A percentile compares a stretch with the other conserved stretches of the same genome.
Conservation (phyloP, 1,284 basidiomycete species). For the Naganishia albida region DNA sequence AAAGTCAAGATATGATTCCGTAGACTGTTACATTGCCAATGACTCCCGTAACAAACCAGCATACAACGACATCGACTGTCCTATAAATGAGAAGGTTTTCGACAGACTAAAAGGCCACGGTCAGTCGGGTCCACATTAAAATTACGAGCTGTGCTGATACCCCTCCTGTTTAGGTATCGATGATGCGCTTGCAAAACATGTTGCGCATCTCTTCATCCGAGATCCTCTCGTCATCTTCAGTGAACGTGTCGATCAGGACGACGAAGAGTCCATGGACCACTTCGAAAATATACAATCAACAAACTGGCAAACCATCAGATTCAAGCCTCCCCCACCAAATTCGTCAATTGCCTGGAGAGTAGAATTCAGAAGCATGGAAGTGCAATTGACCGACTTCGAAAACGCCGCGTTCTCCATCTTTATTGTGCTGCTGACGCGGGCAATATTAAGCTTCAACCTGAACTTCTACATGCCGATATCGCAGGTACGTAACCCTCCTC, state of each 20-base stretch:
- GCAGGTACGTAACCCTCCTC: constrained; percentile 62
- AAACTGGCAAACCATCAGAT: constrained; percentile 98
- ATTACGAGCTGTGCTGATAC: not conserved
- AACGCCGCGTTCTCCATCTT: constrained; percentile 97
- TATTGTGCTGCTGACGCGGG: constrained; percentile 87
- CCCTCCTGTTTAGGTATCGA: constrained; percentile 70
- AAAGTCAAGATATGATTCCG: constrained; percentile 95
- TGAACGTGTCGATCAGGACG: constrained; percentile 91
- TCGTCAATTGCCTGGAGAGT: constrained; percentile 96
- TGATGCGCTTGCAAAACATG: constrained; percentile 80
- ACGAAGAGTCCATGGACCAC: constrained; percentile 83
- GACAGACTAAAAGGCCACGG: constrained; percentile 71
- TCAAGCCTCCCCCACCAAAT: constrained; percentile 94
- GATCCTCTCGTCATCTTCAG: constrained; percentile 95
- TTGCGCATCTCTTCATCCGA: constrained; percentile 95
- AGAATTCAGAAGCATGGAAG: constrained; percentile 98
- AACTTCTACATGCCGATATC: constrained; percentile 98
- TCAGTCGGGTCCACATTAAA: constrained; percentile 49
- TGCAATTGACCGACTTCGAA: constrained; percentile 98
- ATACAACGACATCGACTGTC: constrained; percentile 87
- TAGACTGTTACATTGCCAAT: constrained; percentile 88
- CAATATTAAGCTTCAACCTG: constrained; percentile 84
- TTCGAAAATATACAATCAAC: constrained; percentile 99
- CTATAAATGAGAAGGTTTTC: constrained; percentile 74
- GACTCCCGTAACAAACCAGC: constrained; percentile 83